These are phyloP conservation scores for Nicotiana undulata DNA, from an alignment of 257 asterid species.

Conservation along the genomic window DNA sequence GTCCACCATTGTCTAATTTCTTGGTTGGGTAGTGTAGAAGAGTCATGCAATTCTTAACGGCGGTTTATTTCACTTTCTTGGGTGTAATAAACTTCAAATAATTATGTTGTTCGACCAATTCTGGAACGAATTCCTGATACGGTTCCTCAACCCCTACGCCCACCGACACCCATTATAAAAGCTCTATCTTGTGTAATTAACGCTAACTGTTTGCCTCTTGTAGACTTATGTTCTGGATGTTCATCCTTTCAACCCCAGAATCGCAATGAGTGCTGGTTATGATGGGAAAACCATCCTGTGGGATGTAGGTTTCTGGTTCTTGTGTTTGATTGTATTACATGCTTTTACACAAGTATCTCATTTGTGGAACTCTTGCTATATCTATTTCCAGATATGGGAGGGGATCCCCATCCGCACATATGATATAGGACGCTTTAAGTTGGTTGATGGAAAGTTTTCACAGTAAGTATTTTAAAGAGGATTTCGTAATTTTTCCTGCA, in stretches of 20 bases:
- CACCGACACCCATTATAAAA: background rate
- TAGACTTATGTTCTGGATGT: conserved; percentile 98
- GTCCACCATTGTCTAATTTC: background rate
- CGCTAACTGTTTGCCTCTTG: conserved; percentile 14
- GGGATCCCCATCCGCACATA: conserved; percentile 78
- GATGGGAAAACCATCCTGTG: conserved; percentile 96
- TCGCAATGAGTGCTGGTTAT: conserved; percentile 99
- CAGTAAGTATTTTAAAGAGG: conserved; percentile 53
- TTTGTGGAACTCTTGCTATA: conserved; percentile 10
- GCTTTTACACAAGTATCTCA: background rate
- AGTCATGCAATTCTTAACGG: background rate
- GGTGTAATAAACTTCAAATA: background rate
- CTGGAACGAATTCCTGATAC: background rate
- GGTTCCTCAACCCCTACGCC: background rate
- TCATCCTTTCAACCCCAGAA: conserved; percentile 97
- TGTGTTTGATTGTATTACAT: conserved; percentile 13
- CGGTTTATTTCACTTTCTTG: background rate
- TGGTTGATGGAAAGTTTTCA: conserved; percentile 97
- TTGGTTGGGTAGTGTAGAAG: background rate
- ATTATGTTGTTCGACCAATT: background rate
- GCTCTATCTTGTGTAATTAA: background rate
- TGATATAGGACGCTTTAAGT: conserved; percentile 80
- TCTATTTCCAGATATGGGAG: conserved; percentile 76
- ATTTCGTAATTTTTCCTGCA: background rate
- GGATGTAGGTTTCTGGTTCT: conserved; percentile 70